Base-by-base conservation (phyloP, 805 yeast genomes). In the Jamesozyma hellenica region DNA sequence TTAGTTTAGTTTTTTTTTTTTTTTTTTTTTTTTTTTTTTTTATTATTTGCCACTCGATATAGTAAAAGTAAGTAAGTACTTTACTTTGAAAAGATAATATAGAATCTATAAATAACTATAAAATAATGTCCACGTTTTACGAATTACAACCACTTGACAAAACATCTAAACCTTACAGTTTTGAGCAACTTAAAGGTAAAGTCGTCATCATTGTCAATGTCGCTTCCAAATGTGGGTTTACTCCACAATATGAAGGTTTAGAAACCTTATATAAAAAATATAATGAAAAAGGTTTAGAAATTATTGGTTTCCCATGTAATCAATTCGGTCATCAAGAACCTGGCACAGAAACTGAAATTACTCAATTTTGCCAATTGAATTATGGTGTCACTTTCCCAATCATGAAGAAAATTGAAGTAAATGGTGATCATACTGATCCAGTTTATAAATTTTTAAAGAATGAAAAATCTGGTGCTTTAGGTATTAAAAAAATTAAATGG, bases 371-470 rank as follows among this genome's bases (percentile, higher is more conserved):
- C 62, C 63, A 72, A 31, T 37, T 78, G 53, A 87, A 85, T 68
- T 92, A 78, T 60, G 95, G 96, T 41, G 96, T 90, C 35, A 70
- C 82, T 21, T 90, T 90, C 81, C 96, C 96, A 18, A 71, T 90
- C 30, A 67, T 90, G 74, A 71, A 74, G 59, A 92, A 88, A 70
- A 62, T 87, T 43, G 87, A 88, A 31, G 97, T 92, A 50, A 90
- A 90, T 60, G 98, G 98, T 36, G 63, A 70, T 46, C 64, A 77
- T 34, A 78, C 84, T 16, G 87, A 82, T 53, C 86, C 90, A 14
- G 87, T 92, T 30, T 90, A 77, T 67, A 67, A 74, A 51, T 90
- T 61, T 67, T 72, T 90, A 57, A 90, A 92, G 68, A 56, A 66
- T 31, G 60, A 75, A 73, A 71, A 76, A 71, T 49, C 70, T n/a